Conservation (phyloP, 1,284 basidiomycete species). For the Cystobasidium pallidum region DNA sequence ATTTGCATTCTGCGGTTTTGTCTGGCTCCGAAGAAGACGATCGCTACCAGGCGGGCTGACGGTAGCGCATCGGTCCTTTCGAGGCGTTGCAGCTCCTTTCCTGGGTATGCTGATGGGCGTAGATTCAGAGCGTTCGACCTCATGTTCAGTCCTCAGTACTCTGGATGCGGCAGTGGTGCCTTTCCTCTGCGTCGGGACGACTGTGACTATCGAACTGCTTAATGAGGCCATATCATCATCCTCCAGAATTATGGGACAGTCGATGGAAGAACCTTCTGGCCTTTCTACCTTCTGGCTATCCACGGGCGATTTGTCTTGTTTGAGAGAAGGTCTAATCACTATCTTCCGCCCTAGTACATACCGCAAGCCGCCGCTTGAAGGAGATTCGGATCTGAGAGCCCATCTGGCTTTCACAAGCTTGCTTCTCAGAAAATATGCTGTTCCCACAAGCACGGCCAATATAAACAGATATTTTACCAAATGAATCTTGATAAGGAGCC, state of each 20-base stretch:
- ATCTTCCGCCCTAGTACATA: slow-evolving; percentile 18
- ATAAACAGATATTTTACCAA: background rate
- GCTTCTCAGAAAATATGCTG: background rate
- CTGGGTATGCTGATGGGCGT: background rate
- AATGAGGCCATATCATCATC: slow-evolving; percentile 1
- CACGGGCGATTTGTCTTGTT: background rate
- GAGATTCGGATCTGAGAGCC: background rate
- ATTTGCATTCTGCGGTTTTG: background rate
- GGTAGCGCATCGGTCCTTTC: too few relatives aligned
- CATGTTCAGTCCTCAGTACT: background rate
- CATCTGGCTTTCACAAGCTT: background rate
- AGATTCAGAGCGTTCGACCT: background rate
- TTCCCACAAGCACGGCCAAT: background rate
- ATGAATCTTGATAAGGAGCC: background rate
- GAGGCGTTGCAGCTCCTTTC: background rate
- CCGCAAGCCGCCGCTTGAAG: background rate
- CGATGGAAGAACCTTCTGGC: background rate
- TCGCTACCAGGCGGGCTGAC: slow-evolving; percentile 14
- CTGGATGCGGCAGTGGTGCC: background rate
- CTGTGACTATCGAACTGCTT: slow-evolving; percentile 1
- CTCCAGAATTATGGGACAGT: background rate
- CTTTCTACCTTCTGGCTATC: background rate
- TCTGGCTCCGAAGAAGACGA: slow-evolving; percentile 14
- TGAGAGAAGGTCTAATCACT: slow-evolving; percentile 13
- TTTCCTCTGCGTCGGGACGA: background rate